Base-by-base conservation (phyloP, 1,284 basidiomycete genomes). In the Termitomyces sp. region DNA sequence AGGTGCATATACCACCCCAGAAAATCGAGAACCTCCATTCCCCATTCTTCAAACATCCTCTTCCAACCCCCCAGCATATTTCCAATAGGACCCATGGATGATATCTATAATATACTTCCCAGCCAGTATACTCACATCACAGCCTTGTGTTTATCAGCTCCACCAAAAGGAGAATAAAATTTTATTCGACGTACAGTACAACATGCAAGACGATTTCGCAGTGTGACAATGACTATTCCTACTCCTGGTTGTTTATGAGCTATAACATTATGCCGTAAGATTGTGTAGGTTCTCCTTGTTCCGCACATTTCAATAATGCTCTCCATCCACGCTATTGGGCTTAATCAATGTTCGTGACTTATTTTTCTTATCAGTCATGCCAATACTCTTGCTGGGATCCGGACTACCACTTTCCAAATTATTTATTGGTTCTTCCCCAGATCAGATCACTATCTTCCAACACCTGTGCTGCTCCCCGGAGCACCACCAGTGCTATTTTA, bases 401-500 rank as follows among this genome's bases (percentile, higher is more conserved):
- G 24, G 24, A 24, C 24, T 24, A 24, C 5, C 24, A 2, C 24
- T 24, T 2, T 24, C 24, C 24, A 5, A 24, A 24, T 24, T 5
- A 24, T 5, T 24, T 2, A 24, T 24, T 24, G 24, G 24, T 24
- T 24, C 24, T 24, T 24, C 24, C 24, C 24, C 5, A 5, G 24
- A 24, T 24, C 5, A 5, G 24, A 24, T 24, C 24, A 24, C 24
- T 3, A 24, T 24, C 24, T 24, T 24, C 24, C 24, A 24, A 24
- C 24, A 24, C 24, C 24, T 24, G 24, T 24, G 24, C 24, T 24
- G 24, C 24, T 24, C 24, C 24, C 5, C 24, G 24, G 24, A 24
- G 24, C 5, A 24, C 24, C 94, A 13, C 86, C 94, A 33, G 88
- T 90, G 2, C 68, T 94, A 48, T 78, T 98, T 47, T 91, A 94